Conservation (phyloP, 495 filamentous ascomycete species). For the Penicillium taxi region DNA sequence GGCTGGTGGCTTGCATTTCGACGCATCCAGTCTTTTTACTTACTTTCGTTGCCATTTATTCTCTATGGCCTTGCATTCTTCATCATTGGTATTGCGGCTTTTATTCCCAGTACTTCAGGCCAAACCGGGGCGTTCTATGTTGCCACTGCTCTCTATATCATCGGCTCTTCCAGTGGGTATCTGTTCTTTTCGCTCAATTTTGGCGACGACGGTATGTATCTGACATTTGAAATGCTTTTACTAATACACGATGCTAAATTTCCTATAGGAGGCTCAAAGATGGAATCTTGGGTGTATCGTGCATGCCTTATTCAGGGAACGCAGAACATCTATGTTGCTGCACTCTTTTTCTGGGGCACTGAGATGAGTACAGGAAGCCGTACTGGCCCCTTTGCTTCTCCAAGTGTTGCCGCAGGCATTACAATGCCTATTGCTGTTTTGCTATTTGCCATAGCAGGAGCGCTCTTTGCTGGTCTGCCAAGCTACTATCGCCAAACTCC, state of each 20-base stretch:
- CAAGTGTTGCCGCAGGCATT: no score
- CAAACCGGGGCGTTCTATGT: slow-evolving; percentile 46
- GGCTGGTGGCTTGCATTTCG: slow-evolving; percentile 63
- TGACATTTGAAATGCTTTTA: no score
- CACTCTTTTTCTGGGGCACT: slow-evolving; percentile 44
- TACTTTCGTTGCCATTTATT: slow-evolving; percentile 52
- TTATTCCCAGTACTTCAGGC: slow-evolving; percentile 31
- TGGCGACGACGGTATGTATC: no score
- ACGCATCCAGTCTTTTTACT: slow-evolving; percentile 49
- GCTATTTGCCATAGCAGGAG: slow-evolving; percentile 34
- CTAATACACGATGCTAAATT: no score
- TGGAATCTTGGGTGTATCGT: slow-evolving; percentile 46
- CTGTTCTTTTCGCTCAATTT: slow-evolving; percentile 48
- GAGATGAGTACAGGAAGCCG: slow-evolving; percentile 9
- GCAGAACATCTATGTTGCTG: slow-evolving; percentile 45
- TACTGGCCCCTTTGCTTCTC: no score
- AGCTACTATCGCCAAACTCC: slow-evolving; percentile 53
- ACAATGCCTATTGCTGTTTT: slow-evolving; percentile 35
- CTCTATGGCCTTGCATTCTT: slow-evolving; percentile 61
- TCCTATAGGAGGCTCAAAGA: slow-evolving; percentile 37
- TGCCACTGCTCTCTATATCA: slow-evolving; percentile 40
- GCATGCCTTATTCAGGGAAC: slow-evolving; percentile 45
- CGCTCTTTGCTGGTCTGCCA: slow-evolving; percentile 39
- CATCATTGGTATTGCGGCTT: slow-evolving; percentile 56
- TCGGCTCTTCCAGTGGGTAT: slow-evolving; percentile 42